A percentile compares a stretch with the other conserved stretches of the same genome.
These are phyloP conservation scores for Collybia sp. DNA, from an alignment of 768 basidiomycete species.

Conservation along the genomic window DNA sequence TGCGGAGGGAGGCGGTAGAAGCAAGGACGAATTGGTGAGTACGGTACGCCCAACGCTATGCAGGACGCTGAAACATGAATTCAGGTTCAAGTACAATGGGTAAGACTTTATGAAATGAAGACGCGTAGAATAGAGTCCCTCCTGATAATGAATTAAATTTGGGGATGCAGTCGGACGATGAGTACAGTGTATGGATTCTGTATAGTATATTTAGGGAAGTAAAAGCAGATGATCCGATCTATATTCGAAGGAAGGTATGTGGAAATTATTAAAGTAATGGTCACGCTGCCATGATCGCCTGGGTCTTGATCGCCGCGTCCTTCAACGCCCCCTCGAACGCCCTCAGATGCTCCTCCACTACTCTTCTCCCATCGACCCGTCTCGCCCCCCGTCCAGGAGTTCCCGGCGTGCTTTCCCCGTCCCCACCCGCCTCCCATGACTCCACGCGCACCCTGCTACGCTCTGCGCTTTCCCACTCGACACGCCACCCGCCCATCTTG, in stretches of 20 bases:
- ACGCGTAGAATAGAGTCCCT: conserved; percentile 8
- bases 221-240: conserved; percentile 23
- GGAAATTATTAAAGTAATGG: conserved; percentile 12
- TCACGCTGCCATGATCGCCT: conserved; percentile 77
- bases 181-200: conserved; percentile 10
- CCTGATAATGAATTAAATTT: no score
- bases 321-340: conserved; percentile 71
- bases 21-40: conserved; percentile 55
- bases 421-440: conserved; percentile 71
- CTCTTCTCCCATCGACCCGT: conserved; percentile 60
- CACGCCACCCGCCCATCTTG: conserved; percentile 73
- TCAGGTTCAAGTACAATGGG: conserved; percentile 59
- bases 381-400: conserved; percentile 28
- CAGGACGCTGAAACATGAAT: neutral
- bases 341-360: conserved; percentile 74
- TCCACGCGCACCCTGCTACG: conserved; percentile 72
- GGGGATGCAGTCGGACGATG: conserved; percentile 5
- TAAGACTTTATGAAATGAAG: conserved; percentile 18
- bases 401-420: conserved; percentile 25
- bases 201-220: conserved; percentile 22
- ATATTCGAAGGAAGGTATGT: conserved; percentile 18
- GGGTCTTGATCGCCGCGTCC: conserved; percentile 73
- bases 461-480: conserved; percentile 84
- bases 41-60: neutral
- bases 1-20: conserved; percentile 87